Evolutionary conservation across 2,329 filamentous ascomycete species (phyloP).

Genomic region (Cladophialophora exuberans): DNA sequence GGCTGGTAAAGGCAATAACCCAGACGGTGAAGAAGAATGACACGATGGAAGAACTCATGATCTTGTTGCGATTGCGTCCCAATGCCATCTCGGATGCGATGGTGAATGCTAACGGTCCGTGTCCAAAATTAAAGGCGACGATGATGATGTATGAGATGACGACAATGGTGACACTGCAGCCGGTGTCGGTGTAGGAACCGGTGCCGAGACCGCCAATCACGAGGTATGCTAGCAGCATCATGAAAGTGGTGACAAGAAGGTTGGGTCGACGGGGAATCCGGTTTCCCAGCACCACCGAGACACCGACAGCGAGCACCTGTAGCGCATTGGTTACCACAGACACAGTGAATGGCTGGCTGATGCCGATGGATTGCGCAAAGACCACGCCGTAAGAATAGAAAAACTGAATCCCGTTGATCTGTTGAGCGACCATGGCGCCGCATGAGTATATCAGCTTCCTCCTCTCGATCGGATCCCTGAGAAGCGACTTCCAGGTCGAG

Average conservation of each 20-base stretch:
- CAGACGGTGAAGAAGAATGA: conserved; percentile 43
- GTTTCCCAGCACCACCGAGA: conserved; percentile 14
- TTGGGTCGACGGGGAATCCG: conserved; percentile 5
- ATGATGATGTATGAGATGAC: conserved; percentile 20
- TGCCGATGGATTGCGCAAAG: conserved; percentile 21
- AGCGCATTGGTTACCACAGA: conserved; percentile 13
- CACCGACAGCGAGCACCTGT: conserved; percentile 15
- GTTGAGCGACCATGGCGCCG: conserved; percentile 18
- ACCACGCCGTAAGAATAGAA: conserved; percentile 21
- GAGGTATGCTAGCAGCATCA: conserved; percentile 15
- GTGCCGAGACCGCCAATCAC: conserved; percentile 17
- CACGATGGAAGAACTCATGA: conserved; percentile 48
- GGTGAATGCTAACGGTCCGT: conserved; percentile 48
- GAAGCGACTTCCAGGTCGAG: conserved; percentile 45
- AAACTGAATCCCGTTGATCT: conserved; percentile 23
- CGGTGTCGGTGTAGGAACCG: conserved; percentile 34
- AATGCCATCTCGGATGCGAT: conserved; percentile 52
- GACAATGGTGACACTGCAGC: conserved; percentile 12
- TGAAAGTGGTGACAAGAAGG: conserved; percentile 17
- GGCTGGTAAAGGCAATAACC: conserved; percentile 40
- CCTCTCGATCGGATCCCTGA: conserved; percentile 51
- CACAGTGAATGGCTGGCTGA: conserved; percentile 17
- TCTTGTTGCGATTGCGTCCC: conserved; percentile 54
- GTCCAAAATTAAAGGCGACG: conserved; percentile 49
- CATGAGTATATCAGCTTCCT: conserved; percentile 46